phyloP scores from a whole-genome alignment of 2,329 filamentous ascomycete genomes.

The Exophiala viscosa region DNA sequence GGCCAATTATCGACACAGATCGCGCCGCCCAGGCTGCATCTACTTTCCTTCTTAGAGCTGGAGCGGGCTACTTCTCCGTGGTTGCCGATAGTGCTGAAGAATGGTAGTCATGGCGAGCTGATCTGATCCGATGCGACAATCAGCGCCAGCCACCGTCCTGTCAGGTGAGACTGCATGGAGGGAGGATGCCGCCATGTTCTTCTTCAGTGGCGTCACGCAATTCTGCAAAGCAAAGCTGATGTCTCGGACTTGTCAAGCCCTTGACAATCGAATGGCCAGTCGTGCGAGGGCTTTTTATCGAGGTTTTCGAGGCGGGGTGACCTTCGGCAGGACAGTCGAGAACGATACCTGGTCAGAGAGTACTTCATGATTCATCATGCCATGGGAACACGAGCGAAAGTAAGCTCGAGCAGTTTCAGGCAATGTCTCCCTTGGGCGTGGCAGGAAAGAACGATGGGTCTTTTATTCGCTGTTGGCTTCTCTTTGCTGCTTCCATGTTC shows the following conservation, averaged over 20 bases:
- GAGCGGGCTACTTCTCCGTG: no score
- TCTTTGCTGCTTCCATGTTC: conserved; percentile 72
- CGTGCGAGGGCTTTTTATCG: background rate
- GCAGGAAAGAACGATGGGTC: conserved; percentile 80
- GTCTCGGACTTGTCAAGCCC: background rate
- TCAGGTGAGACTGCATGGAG: no score
- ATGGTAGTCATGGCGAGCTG: no score
- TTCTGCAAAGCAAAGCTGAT: no score
- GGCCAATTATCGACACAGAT: no score
- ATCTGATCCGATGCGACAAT: no score
- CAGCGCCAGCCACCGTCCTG: no score
- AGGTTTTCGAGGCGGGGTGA: background rate
- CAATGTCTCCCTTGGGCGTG: conserved; percentile 62
- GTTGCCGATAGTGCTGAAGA: no score
- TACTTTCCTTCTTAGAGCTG: background rate
- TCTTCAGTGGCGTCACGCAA: no score
- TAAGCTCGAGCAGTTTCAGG: background rate
- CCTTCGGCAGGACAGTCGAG: no score
- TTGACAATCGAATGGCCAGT: background rate
- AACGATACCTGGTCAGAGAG: background rate
- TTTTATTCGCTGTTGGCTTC: conserved; percentile 74
- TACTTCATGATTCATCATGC: background rate
- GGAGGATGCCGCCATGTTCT: no score
- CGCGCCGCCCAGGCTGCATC: background rate
- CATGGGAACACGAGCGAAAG: background rate